Base-by-base conservation (phyloP, 2,329 filamentous ascomycete genomes). In the Ophiostoma fasciatum region DNA sequence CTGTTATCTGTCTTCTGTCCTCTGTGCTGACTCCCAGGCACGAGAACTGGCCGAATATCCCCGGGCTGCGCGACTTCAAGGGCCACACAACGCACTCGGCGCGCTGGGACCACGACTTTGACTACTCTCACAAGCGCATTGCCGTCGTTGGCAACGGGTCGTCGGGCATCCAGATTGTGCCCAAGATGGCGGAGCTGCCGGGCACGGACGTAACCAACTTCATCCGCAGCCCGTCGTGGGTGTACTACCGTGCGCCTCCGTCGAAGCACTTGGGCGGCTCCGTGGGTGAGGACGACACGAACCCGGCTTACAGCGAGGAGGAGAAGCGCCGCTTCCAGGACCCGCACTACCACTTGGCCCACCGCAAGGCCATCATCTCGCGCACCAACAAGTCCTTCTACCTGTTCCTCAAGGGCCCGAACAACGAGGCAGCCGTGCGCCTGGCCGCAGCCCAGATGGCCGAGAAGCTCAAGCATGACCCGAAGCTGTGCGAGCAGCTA, bases 101-200 rank as follows among this genome's bases (percentile, higher is more conserved):
- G 3, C 33, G 36, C 18, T 53, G 51, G 51, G 49, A 54, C 19
- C 29, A 39, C n/a, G 41, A 38, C 36, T 46, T 46, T 35, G 42
- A 48, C 31, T 45, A 37, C 35, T 29, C 28, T 7, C 49, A 42
- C 27, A 57, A 56, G 44, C 46, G 46, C 27, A 47, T 59, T 8
- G 56, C 50, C 12, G 48, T 59, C 28, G 56, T 59, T 40, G 55
- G 56, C 27, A 56, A 54, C 26, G 59, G 60, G 5, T 50, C 58
- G 25, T 55, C 54, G 12, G 58, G 46, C 12, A 41, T 46, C 26
- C 45, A 47, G 39, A 38, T 47, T n/a, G 22, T 38, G 22, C 31
- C 36, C 14, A 36, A 31, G 33, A 30, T 33, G 42, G 22, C 35
- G 23, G 26, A 31, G 23, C 28, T 32, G 29, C 17, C 35, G 9